phyloP scores from a whole-genome alignment of 495 filamentous ascomycete genomes.

The Aspergillus indologenus region DNA sequence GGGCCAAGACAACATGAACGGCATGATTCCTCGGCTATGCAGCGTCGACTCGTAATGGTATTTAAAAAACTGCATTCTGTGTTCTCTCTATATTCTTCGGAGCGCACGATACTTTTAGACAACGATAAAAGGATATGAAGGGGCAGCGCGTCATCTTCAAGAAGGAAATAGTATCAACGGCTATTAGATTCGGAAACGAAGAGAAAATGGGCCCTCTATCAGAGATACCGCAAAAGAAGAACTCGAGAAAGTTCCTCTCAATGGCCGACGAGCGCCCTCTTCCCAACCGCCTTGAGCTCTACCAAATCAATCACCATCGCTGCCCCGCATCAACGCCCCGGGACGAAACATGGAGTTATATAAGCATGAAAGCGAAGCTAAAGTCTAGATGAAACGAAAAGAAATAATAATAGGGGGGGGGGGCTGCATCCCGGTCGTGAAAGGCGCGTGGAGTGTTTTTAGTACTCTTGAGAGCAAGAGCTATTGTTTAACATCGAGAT shows the following conservation, averaged over 20 bases:
- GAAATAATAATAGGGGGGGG: not conserved
- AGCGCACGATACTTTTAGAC: not conserved
- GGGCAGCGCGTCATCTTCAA: not conserved
- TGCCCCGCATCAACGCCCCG: not conserved
- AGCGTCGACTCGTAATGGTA: not conserved
- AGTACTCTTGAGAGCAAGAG: slow-evolving; percentile 33
- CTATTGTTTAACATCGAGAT: slow-evolving; percentile 64
- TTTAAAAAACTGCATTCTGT: not conserved
- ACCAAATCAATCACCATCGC: not conserved
- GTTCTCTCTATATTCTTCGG: not conserved
- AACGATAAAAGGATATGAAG: not conserved
- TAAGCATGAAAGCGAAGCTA: not conserved
- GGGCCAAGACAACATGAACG: not conserved
- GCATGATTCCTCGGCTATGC: not conserved
- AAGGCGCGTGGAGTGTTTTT: not conserved
- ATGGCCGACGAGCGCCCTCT: not conserved
- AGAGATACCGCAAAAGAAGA: too few relatives aligned
- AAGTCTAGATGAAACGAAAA: slow-evolving; percentile 4
- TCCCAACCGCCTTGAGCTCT: not conserved
- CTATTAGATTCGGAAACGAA: not conserved
- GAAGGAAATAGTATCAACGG: not conserved
- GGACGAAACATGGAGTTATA: not conserved
- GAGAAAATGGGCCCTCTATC: too few relatives aligned
- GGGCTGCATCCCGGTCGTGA: not conserved
- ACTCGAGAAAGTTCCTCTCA: not conserved